Evolutionary conservation across 768 basidiomycete species (phyloP).

Genomic region (Boletus reticulatus): DNA sequence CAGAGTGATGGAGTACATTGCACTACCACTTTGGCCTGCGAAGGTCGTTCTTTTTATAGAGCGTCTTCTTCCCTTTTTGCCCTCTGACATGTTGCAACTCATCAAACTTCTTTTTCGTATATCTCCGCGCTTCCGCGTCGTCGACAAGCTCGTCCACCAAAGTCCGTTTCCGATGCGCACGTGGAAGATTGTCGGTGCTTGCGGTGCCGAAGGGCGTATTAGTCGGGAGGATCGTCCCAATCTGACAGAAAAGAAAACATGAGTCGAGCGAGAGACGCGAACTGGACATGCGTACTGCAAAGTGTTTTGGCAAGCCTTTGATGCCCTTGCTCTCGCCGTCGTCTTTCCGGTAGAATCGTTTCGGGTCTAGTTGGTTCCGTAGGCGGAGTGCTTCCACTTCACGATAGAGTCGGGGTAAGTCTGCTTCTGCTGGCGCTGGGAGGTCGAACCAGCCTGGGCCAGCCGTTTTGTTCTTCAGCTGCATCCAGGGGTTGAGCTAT

Average conservation of each 20-base stretch:
- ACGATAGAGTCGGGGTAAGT: conserved; percentile 73
- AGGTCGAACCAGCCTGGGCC: conserved; percentile 88
- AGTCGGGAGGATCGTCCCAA: conserved; percentile 75
- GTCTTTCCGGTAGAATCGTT: conserved; percentile 87
- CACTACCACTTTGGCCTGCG: conserved; percentile 69
- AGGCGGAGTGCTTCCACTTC: conserved; percentile 88
- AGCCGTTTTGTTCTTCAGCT: conserved; percentile 72
- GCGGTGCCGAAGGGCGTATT: conserved; percentile 70
- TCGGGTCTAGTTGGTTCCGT: conserved; percentile 87
- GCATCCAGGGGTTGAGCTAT: background rate
- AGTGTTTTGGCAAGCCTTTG: conserved; percentile 84
- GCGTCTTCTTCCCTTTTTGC: conserved; percentile 67
- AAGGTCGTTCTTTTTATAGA: conserved; percentile 60
- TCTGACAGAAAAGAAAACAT: conserved; percentile 40
- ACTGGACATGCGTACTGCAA: conserved; percentile 62
- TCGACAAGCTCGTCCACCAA: conserved; percentile 88
- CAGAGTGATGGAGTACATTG: conserved; percentile 7
- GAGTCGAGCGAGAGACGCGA: conserved; percentile 1
- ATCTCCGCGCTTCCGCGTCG: conserved; percentile 81
- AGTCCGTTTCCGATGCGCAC: conserved; percentile 71
- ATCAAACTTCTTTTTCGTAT: conserved; percentile 90
- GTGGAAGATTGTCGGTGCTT: conserved; percentile 67
- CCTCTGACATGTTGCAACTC: conserved; percentile 69
- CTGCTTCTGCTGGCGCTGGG: conserved; percentile 76
- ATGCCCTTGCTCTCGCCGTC: conserved; percentile 83